Conservation (phyloP, 108 stramenopile genomes). For the Stephanodiscus minutulus region DNA sequence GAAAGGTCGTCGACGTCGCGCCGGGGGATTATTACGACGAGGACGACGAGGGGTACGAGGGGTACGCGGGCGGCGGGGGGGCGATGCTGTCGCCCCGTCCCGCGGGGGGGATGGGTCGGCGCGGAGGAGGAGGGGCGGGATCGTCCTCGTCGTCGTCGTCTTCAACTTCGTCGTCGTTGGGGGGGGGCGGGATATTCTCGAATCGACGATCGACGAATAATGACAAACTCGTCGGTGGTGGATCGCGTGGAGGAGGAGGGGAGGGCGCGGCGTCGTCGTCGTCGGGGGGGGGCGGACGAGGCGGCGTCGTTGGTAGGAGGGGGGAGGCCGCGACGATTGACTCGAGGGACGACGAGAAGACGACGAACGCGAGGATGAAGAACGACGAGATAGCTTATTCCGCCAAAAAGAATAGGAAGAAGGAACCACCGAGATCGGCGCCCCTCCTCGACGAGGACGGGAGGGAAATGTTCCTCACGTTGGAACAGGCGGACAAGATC, state of each 20-base stretch:
- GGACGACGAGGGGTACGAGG: conserved; percentile 63
- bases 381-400: no score
- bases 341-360: background rate
- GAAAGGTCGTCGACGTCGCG: conserved; percentile 5
- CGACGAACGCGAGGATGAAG: background rate
- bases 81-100: conserved; percentile 63
- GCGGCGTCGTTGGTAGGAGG: background rate
- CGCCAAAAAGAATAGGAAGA: conserved; percentile 31
- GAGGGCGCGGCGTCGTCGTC: background rate
- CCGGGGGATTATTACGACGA: conserved; percentile 53
- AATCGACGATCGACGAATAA: conserved; percentile 21
- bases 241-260: background rate
- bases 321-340: background rate
- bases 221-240: background rate
- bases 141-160: conserved; percentile 6
- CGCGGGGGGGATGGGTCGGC: conserved; percentile 44
- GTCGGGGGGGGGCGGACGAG: no score
- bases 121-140: background rate
- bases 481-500: conserved; percentile 62
- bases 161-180: background rate
- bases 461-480: conserved; percentile 63
- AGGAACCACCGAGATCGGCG: conserved; percentile 20
- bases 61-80: conserved; percentile 4
- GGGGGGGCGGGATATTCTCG: conserved; percentile 51
- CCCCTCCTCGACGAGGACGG: conserved; percentile 65